Base-by-base conservation (phyloP, 176 grass and related monocot genomes). In the Cenchrus americanus region DNA sequence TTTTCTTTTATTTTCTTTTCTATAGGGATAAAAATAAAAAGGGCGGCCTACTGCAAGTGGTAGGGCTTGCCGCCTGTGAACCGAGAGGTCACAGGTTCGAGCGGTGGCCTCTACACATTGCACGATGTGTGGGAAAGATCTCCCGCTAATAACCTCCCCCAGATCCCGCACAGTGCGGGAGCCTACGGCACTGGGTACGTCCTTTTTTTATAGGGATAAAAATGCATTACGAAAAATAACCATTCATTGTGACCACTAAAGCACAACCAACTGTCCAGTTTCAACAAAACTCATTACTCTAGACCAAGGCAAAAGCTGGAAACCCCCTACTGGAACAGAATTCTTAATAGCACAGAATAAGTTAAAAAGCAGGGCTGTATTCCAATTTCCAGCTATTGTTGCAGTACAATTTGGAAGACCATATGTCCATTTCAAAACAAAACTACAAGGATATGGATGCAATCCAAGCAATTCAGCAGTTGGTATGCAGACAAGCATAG, bases 401-500 rank as follows among this genome's bases (percentile, higher is more conserved):
- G 48, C 24, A 53, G 24, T 53, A 53, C 14, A 72, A 51, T 51
- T 17, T 30, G 47, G 51, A 27, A 17, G 3, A 71, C 23, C 69
- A 50, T 27, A 48, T 19, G 14, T 49, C 37, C 14, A 17, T 21
- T 53, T 77, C 12, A 58, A 82, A 79, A 72, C 18, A 88, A 59
- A 59, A 63, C 0, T 51, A n/a, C 60, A 69, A 66, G 37, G 53
- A 75, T 6, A 82, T 50, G 17, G 42, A 51, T 14, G 42, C 6
- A 30, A 22, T 50, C 12, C n/a, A 80, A n/a, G 74, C 8, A 81
- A 42, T 69, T 61, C 4, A 41, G 76, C 62, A 69, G 44, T 21
- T 41, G 30, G 50, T 12, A 75, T 43, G 8, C 7, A 84, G 50
- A 66, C 27, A 71, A 52, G 7, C 41, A 83, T 79, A 55, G 48